These are phyloP conservation scores for Kwoniella heveanensis DNA, from an alignment of 768 basidiomycete species.

Conservation along the genomic window DNA sequence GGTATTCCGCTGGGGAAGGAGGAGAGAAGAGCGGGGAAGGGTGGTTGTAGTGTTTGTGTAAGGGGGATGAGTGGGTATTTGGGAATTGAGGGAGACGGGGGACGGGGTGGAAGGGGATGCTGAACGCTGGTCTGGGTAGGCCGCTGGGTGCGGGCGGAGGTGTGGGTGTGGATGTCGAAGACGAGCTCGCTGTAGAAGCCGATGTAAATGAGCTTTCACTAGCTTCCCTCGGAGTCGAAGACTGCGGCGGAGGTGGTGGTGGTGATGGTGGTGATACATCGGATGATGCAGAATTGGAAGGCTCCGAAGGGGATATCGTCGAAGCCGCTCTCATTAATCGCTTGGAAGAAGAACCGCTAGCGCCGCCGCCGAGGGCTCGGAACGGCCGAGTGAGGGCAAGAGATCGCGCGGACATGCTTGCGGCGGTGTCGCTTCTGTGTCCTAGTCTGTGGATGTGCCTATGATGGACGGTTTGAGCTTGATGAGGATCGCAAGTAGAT, in stretches of 20 bases:
- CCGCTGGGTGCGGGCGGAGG: not conserved
- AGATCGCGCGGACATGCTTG: slow-evolving; percentile 1
- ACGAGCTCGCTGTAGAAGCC: slow-evolving; percentile 5
- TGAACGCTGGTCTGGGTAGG: slow-evolving; percentile 16
- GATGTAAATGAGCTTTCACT: slow-evolving; percentile 19
- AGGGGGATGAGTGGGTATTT: slow-evolving; percentile 19
- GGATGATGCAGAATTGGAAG: not conserved
- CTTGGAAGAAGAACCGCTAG: too few species aligned
- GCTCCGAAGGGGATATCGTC: not conserved
- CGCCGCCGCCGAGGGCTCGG: not conserved
- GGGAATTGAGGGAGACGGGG: slow-evolving; percentile 25
- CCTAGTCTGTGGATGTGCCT: not conserved
- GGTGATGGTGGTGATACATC: slow-evolving; percentile 9
- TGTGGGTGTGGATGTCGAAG: slow-evolving; percentile 10
- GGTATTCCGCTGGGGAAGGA: slow-evolving; percentile 18
- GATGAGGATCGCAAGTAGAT: too few species aligned
- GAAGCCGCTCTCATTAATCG: slow-evolving; percentile 7
- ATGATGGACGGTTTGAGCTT: too few species aligned
- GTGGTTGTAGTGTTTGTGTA: slow-evolving; percentile 45
- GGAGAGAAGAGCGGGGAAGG: slow-evolving; percentile 35
- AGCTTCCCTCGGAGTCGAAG: too few species aligned
- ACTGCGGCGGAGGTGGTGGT: too few species aligned
- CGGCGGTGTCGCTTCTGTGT: not conserved
- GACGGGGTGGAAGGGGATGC: slow-evolving; percentile 19
- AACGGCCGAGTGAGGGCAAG: not conserved